A percentile compares a stretch with the other conserved stretches of the same genome.
Evolutionary conservation across 163 green algal species (phyloP).

Genomic region (Prototheca wickerhamii): DNA sequence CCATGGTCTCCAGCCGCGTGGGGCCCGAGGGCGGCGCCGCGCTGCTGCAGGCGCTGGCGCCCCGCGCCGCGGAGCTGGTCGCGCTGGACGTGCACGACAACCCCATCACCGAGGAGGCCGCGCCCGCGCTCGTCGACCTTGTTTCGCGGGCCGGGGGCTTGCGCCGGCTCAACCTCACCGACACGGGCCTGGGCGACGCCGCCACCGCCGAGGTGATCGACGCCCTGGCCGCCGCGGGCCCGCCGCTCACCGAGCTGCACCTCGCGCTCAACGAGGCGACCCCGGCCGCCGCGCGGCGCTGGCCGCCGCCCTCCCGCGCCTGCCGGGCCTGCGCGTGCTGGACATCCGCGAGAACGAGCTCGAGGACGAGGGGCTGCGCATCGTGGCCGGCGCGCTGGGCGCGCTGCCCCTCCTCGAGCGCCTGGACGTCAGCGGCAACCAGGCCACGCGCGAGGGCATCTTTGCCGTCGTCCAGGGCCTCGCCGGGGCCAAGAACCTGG

Average conservation of each 20-base stretch:
- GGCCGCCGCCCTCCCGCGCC: constrained; percentile 32
- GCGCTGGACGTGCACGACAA: constrained; percentile 91
- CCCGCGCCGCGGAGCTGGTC: constrained; percentile 49
- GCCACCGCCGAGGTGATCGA: constrained; percentile 44
- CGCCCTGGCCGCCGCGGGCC: constrained; percentile 25
- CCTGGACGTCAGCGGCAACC: constrained; percentile 61
- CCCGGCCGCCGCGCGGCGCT: constrained; percentile 22
- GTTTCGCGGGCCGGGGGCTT: constrained; percentile 29
- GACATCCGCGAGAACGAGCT: constrained; percentile 85
- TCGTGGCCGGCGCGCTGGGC: constrained; percentile 21
- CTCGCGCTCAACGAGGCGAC: constrained; percentile 79
- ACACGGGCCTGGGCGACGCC: constrained; percentile 66
- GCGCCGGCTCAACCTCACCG: constrained; percentile 62
- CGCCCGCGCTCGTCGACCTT: constrained; percentile 30
- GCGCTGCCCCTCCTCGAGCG: constrained; percentile 7
- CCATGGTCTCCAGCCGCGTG: constrained; percentile 80
- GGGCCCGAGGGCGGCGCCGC: constrained; percentile 60
- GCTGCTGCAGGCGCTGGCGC: constrained; percentile 50
- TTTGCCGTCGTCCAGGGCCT: constrained; percentile 45
- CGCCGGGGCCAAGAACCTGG: constrained; percentile 27
- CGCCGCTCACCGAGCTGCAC: constrained; percentile 47
- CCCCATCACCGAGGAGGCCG: constrained; percentile 71
- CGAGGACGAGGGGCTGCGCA: constrained; percentile 56
- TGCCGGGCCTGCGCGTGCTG: constrained; percentile 42
- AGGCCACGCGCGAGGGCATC: constrained; percentile 33